Conservation (phyloP, 495 filamentous ascomycete genomes). For the Halenospora varia region DNA sequence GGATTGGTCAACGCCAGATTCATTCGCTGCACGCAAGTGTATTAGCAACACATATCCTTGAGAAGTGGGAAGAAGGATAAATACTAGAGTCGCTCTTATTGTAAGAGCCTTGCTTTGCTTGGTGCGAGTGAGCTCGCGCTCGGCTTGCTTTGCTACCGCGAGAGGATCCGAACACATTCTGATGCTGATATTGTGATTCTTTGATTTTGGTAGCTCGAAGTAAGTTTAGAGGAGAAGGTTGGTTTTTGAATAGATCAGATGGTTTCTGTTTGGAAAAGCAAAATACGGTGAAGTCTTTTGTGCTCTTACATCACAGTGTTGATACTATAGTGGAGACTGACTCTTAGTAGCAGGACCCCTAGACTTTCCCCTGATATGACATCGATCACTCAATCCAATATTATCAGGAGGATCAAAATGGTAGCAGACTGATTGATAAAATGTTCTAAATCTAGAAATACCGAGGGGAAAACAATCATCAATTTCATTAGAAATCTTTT, state of each 20-base stretch:
- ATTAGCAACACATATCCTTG: too few species aligned
- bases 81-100: conserved; percentile 44
- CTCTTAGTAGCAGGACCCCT: not conserved
- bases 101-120: conserved; percentile 43
- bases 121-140: conserved; percentile 49
- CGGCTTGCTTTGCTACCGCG: conserved; percentile 36
- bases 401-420: too few species aligned
- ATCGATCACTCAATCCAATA: not conserved
- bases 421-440: not conserved
- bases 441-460: not conserved
- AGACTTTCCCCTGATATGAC: not conserved
- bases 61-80: not conserved
- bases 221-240: too few species aligned
- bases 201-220: too few species aligned
- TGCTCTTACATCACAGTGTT: not conserved
- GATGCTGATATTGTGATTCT: too few species aligned
- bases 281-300: too few species aligned
- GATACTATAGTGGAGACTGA: not conserved
- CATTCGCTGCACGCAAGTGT: too few species aligned
- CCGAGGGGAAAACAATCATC: not conserved
- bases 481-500: conserved; percentile 1
- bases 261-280: too few species aligned
- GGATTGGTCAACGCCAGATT: conserved; percentile 50
- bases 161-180: too few species aligned
- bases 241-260: too few species aligned